Conservation (phyloP, 2,329 filamentous ascomycete species). For the Verticillium tricorpus region DNA sequence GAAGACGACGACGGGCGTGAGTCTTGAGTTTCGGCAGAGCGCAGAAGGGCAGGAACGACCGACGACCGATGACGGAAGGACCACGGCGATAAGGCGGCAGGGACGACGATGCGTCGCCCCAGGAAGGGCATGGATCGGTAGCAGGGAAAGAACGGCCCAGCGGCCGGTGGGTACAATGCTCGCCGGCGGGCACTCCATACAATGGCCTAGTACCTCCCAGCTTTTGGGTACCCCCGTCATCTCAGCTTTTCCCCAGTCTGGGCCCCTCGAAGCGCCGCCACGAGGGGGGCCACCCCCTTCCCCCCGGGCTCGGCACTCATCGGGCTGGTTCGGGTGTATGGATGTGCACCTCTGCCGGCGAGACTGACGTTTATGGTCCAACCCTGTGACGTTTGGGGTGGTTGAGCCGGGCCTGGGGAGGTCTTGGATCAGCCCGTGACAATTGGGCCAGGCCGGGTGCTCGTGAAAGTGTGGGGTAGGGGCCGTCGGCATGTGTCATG, state of each 20-base stretch:
- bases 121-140: neutral
- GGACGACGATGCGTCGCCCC: neutral
- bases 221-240: neutral
- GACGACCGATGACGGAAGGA: conserved; percentile 9
- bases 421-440: neutral
- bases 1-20: neutral
- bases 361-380: neutral
- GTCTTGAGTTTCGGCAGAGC: conserved; percentile 5
- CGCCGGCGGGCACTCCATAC: conserved; percentile 2
- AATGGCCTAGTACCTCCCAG: neutral
- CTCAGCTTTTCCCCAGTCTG: neutral
- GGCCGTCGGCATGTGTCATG: conserved; percentile 2
- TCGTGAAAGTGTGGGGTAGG: conserved; percentile 25
- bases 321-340: conserved; percentile 30
- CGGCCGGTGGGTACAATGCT: conserved; percentile 5
- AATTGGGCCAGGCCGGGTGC: conserved; percentile 9
- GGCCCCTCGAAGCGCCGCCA: neutral
- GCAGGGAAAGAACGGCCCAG: neutral
- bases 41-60: conserved; percentile 5
- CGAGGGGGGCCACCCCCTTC: neutral
- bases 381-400: neutral
- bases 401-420: neutral
- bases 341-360: conserved; percentile 10
- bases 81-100: conserved; percentile 1
- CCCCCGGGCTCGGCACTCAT: conserved; percentile 23